These are phyloP conservation scores for Aureobasidium leucospermi DNA, from an alignment of 2,329 filamentous ascomycete genomes.

Conservation along the genomic window DNA sequence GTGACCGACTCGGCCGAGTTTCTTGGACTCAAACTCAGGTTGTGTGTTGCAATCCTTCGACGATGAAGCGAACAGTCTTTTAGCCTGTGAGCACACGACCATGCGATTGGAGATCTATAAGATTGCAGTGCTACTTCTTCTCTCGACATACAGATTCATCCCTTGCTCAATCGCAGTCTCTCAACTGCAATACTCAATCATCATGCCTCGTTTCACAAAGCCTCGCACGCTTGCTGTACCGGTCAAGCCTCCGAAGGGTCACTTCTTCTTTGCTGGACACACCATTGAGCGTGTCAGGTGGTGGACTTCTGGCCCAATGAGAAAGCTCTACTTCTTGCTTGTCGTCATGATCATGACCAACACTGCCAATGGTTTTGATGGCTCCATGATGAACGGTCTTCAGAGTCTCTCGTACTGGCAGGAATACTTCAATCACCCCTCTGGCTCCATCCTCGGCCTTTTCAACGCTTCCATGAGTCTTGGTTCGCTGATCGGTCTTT, in stretches of 20 bases:
- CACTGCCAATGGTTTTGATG: background rate
- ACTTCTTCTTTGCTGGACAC: constrained; percentile 8
- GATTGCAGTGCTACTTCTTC: background rate
- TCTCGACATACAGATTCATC: too few relatives aligned
- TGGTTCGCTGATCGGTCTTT: background rate
- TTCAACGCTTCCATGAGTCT: constrained; percentile 4
- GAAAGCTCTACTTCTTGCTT: constrained; percentile 3
- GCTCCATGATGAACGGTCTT: constrained; percentile 11
- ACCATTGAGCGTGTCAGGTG: constrained; percentile 1
- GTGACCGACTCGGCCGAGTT: background rate
- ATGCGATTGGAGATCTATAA: background rate
- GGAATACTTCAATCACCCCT: background rate
- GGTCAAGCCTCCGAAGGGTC: constrained; percentile 1
- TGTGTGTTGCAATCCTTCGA: background rate
- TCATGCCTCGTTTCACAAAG: background rate
- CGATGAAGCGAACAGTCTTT: background rate
- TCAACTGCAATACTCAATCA: background rate
- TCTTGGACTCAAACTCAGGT: constrained; percentile 1
- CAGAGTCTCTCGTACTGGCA: constrained; percentile 7
- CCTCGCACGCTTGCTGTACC: background rate
- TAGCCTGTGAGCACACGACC: background rate
- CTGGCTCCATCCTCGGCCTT: background rate
- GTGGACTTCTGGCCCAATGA: background rate
- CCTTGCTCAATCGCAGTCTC: too few relatives aligned
- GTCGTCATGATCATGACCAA: constrained; percentile 3